Conservation (phyloP, 768 basidiomycete genomes). For the Mrakia frigida region DNA sequence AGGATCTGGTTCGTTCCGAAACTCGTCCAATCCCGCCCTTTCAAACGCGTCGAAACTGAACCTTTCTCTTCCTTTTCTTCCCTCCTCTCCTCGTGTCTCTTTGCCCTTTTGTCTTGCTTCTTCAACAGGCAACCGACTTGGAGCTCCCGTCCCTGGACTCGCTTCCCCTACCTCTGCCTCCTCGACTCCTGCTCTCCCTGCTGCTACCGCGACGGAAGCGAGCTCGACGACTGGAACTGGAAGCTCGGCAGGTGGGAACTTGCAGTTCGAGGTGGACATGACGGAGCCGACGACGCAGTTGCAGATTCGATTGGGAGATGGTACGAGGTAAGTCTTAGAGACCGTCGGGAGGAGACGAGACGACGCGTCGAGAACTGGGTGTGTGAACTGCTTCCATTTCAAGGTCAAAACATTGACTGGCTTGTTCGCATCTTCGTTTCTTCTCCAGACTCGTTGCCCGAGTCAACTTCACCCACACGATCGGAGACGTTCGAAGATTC, state of each 20-base stretch:
- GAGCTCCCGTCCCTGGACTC: slow-evolving; percentile 60
- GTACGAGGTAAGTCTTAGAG: slow-evolving; percentile 58
- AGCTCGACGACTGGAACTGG: neutral
- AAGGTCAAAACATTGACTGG: neutral
- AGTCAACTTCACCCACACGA: slow-evolving; percentile 87
- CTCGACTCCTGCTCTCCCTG: slow-evolving; percentile 34
- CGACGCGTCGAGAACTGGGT: too few relatives aligned
- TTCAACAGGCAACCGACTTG: slow-evolving; percentile 56
- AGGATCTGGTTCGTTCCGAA: slow-evolving; percentile 1
- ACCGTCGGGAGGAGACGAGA: too few relatives aligned
- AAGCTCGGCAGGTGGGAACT: slow-evolving; percentile 34
- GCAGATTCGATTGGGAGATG: slow-evolving; percentile 85
- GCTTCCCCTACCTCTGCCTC: slow-evolving; percentile 35
- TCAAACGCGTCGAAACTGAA: neutral
- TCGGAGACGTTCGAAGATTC: slow-evolving; percentile 74
- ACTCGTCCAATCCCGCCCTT: neutral
- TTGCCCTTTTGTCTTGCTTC: neutral
- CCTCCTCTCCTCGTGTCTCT: neutral
- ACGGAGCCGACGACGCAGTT: slow-evolving; percentile 76
- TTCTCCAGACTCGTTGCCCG: slow-evolving; percentile 49
- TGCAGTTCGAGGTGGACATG: slow-evolving; percentile 76
- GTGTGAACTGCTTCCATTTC: too few relatives aligned
- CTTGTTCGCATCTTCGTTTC: neutral
- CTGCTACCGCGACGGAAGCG: slow-evolving; percentile 35
- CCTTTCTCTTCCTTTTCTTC: neutral